Evolutionary conservation across 1,139 yeast species (phyloP).

Genomic region (Entelexis paramagnoliae): DNA sequence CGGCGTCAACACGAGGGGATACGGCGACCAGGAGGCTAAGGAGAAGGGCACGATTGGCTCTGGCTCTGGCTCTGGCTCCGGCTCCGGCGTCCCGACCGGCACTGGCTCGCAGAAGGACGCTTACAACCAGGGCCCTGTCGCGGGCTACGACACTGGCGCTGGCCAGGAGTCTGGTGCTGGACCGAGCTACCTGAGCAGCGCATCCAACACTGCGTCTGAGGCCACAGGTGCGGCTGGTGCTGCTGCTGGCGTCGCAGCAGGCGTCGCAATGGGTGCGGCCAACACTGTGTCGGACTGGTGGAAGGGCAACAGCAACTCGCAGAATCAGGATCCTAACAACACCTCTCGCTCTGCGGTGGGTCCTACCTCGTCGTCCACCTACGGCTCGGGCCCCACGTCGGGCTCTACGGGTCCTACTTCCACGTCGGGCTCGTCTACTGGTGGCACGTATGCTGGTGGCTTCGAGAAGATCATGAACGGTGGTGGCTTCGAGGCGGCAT

Average conservation of each 20-base stretch:
- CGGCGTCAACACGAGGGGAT: neutral
- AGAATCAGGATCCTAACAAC: neutral
- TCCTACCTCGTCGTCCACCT: neutral
- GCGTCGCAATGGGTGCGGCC: conserved; percentile 14
- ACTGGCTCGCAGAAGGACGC: conserved; percentile 1
- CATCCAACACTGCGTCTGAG: neutral
- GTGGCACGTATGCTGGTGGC: conserved; percentile 19
- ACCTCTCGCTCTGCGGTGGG: neutral
- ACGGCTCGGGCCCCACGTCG: neutral
- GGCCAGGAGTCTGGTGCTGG: conserved; percentile 3
- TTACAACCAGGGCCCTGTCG: neutral
- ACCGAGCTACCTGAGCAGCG: conserved; percentile 2
- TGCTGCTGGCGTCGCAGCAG: conserved; percentile 25
- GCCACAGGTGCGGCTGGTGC: conserved; percentile 18
- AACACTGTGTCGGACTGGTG: conserved; percentile 13
- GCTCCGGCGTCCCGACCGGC: no score
- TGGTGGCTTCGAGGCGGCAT: conserved; percentile 17
- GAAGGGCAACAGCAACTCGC: neutral
- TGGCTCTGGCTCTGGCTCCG: no score
- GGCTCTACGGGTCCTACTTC: neutral
- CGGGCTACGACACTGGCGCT: neutral
- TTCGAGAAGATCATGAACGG: conserved; percentile 16
- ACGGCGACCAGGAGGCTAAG: neutral
- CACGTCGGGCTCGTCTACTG: neutral
- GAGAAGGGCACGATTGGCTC: no score